phyloP scores from a whole-genome alignment of 2,329 filamentous ascomycete species.

The Samsoniella hepiali region DNA sequence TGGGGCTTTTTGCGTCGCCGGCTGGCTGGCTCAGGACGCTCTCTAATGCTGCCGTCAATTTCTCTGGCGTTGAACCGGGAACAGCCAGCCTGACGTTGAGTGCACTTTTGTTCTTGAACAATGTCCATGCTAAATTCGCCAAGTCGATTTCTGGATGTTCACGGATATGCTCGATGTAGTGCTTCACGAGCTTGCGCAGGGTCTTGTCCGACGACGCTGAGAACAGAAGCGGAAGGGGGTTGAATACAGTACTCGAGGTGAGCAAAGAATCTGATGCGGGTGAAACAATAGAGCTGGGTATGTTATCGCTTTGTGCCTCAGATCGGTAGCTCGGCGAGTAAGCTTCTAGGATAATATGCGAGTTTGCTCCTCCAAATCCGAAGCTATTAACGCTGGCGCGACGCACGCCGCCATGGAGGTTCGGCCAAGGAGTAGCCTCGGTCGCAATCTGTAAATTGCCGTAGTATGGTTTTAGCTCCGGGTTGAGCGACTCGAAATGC shows the following conservation, averaged over 20 bases:
- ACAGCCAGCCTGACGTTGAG: neutral
- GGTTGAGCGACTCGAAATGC: constrained; percentile 25
- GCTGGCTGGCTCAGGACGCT: neutral
- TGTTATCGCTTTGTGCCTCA: neutral
- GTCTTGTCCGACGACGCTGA: constrained; percentile 20
- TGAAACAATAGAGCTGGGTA: neutral
- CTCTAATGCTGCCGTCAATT: neutral
- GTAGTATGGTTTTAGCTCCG: constrained; percentile 23
- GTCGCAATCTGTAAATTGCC: constrained; percentile 21
- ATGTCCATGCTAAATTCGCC: neutral
- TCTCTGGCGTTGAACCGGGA: neutral
- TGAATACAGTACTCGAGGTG: neutral
- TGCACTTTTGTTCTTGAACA: neutral
- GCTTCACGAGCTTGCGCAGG: neutral
- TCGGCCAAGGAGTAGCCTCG: constrained; percentile 21
- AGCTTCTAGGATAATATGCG: constrained; percentile 25
- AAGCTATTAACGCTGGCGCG: constrained; percentile 27
- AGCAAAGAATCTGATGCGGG: neutral
- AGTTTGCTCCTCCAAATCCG: constrained; percentile 29
- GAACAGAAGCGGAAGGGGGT: constrained; percentile 21
- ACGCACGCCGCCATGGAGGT: neutral
- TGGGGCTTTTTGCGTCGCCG: neutral
- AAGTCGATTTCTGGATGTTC: neutral
- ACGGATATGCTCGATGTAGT: neutral
- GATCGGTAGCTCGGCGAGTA: neutral